Evolutionary conservation across 2,329 filamentous ascomycete genomes (phyloP).

Genomic region (Myrmaecium sp.): DNA sequence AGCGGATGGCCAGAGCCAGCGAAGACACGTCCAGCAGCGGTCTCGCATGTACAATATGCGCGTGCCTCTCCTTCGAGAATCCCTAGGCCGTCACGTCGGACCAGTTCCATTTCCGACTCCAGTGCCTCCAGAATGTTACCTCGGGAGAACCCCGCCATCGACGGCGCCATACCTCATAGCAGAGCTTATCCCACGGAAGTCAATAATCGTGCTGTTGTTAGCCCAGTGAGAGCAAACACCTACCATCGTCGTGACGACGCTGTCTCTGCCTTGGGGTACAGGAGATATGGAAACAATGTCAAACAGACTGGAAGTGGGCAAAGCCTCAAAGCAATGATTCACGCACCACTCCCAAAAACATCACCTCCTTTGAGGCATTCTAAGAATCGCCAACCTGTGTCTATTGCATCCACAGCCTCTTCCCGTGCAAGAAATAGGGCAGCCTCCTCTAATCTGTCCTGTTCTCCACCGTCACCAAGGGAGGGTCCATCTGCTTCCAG

Average conservation of each 20-base stretch:
- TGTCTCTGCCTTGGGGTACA: background rate
- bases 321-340: conserved; percentile 4
- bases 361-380: conserved; percentile 10
- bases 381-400: conserved; percentile 7
- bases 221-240: background rate
- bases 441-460: too few species aligned
- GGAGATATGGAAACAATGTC: background rate
- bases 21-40: too few species aligned
- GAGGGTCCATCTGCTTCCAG: background rate
- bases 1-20: too few species aligned
- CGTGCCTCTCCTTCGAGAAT: conserved; percentile 18
- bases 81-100: conserved; percentile 14
- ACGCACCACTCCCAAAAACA: conserved; percentile 6
- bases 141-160: too few species aligned
- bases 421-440: conserved; percentile 6
- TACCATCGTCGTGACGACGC: conserved; percentile 1
- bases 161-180: too few species aligned
- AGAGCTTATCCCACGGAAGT: too few species aligned
- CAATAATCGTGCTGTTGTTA: too few species aligned
- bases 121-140: conserved; percentile 18
- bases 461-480: background rate
- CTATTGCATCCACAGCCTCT: conserved; percentile 6
- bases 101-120: conserved; percentile 18
- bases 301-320: background rate
- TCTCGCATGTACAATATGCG: too few species aligned